Evolutionary conservation across 2,329 filamentous ascomycete genomes (phyloP), one percentile per base, ranked within the genome.

Genomic region (Akanthomyces dipterigenus): DNA sequence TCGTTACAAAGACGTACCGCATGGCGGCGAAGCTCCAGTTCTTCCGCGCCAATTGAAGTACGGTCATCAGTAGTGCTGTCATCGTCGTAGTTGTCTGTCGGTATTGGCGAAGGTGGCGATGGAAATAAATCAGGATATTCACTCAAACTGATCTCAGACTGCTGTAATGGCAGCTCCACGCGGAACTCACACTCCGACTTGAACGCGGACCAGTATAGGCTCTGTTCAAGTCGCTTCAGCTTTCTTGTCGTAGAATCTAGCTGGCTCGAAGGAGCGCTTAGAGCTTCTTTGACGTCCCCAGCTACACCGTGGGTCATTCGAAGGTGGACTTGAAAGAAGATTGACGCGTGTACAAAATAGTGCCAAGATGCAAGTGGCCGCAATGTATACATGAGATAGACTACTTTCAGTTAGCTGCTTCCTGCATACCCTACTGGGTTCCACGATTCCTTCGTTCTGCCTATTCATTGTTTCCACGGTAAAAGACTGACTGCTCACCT

Each of bases 171-270:
- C 12, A 77, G 68, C 61, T 76, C 75, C n/a, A 73, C 71, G 6
- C 74, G 71, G 5, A 76, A 70, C 62, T 77, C 74, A 61, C 71
- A 73, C 64, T 77, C 75, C 1, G 75, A 75, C 64, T 78, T 78
- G 67, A 76, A 77, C 56, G 74, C 76, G 8, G 72, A 75, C 75
- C 75, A 78, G 65, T 76, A 77, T 1, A 78, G 64, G 40, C 74
- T 68, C 61, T 78, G 74, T 63, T 77, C 75, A 3, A 77, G 64
- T 5, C 70, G 68, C 12, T 69, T 68, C 8, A 55, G 62, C 55
- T 65, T 66, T 34, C 63, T 60, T n/a, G 58, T 57, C 1, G 60
- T 55, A 1, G 56, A 54, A 42, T 53, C 60, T n/a, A 51, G 26
- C 11, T 55, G 60, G 26, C 22, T 55, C 11, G 51, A 59, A 16